Evolutionary conservation across 805 yeast species (phyloP).

Genomic region (Saturnispora serradocipensis): DNA sequence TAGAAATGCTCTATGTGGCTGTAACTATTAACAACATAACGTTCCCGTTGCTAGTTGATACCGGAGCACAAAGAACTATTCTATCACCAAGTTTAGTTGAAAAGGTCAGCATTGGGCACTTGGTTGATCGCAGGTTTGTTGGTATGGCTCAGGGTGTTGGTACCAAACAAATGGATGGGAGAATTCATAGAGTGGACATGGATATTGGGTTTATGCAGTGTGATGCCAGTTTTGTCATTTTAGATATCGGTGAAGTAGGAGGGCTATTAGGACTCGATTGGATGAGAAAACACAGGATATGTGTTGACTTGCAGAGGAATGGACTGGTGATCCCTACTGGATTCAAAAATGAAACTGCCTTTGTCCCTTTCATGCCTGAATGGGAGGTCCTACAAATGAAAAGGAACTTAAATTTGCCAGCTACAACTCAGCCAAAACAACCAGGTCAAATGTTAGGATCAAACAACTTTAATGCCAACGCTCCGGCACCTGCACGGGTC

Average conservation of each 20-base stretch:
- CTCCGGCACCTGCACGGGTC: not conserved
- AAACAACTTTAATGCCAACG: not conserved
- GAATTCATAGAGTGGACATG: conserved; percentile 82
- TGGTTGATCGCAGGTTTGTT: conserved; percentile 69
- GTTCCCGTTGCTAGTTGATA: conserved; percentile 89
- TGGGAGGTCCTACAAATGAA: conserved; percentile 15
- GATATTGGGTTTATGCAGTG: conserved; percentile 58
- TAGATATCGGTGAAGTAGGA: conserved; percentile 60
- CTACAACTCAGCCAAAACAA: not conserved
- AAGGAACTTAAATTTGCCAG: conserved; percentile 17
- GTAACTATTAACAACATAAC: conserved; percentile 71
- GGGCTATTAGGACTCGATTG: conserved; percentile 82
- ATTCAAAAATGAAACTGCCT: conserved; percentile 38
- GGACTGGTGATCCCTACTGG: conserved; percentile 30
- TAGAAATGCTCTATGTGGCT: conserved; percentile 75
- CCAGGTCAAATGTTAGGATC: conserved; percentile 1
- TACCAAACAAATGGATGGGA: conserved; percentile 63
- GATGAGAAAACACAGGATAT: conserved; percentile 82
- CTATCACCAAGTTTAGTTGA: conserved; percentile 73
- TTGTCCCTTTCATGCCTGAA: conserved; percentile 12
- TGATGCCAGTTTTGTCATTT: conserved; percentile 60
- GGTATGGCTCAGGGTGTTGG: conserved; percentile 94
- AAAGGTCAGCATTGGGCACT: conserved; percentile 53
- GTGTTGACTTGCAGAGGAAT: conserved; percentile 62
- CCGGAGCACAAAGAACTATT: conserved; percentile 91